Conservation (phyloP, 495 filamentous ascomycete genomes). For the Penicillium alfredii region DNA sequence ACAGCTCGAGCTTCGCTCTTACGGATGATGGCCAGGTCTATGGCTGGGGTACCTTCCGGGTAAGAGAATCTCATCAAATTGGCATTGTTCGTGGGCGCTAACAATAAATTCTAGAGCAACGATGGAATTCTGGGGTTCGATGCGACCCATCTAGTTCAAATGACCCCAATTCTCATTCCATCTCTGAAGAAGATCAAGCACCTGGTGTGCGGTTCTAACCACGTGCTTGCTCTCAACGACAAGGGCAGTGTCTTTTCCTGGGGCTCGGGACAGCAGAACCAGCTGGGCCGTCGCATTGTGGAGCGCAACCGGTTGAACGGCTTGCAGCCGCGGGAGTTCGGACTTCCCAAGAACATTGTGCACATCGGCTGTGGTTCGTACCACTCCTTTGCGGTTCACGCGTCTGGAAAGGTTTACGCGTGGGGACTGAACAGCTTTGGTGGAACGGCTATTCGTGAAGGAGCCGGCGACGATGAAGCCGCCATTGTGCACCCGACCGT, state of each 20-base stretch:
- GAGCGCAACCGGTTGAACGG: constrained; percentile 49
- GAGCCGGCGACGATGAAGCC: constrained; percentile 61
- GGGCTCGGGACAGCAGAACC: constrained; percentile 59
- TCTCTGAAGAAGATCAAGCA: constrained; percentile 52
- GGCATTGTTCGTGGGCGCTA: too few relatives aligned
- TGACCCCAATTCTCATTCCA: constrained; percentile 43
- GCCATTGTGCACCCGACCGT: constrained; percentile 52
- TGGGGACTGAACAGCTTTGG: constrained; percentile 90
- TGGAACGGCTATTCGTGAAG: constrained; percentile 65
- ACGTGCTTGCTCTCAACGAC: constrained; percentile 54
- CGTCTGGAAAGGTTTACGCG: constrained; percentile 62
- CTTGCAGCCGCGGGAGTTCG: constrained; percentile 64
- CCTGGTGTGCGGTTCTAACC: constrained; percentile 53
- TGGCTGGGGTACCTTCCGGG: constrained; percentile 68
- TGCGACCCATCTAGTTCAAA: constrained; percentile 35
- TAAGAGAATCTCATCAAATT: too few relatives aligned
- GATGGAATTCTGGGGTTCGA: constrained; percentile 55
- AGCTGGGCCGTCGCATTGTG: constrained; percentile 58
- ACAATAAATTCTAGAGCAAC: constrained; percentile 38
- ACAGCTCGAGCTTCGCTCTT: constrained; percentile 59
- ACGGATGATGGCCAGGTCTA: constrained; percentile 62
- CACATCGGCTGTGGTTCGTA: constrained; percentile 50
- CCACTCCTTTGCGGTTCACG: constrained; percentile 67
- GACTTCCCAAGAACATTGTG: constrained; percentile 53
- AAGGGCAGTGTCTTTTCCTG: constrained; percentile 54